Evolutionary conservation across 73 alveolate genomes (phyloP).

Genomic region (Loxodes magnus): DNA sequence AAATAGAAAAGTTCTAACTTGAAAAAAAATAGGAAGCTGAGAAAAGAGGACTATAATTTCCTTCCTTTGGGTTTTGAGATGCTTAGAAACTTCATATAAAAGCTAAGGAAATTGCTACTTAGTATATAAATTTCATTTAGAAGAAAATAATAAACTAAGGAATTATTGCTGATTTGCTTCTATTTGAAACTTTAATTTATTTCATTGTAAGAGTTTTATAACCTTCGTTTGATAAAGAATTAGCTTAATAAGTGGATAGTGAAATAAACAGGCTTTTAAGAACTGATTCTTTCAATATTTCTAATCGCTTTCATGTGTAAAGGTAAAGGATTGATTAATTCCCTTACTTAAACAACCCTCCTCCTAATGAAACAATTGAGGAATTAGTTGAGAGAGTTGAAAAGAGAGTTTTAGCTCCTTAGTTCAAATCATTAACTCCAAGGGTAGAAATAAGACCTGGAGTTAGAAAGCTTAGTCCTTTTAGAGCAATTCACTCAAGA

Average conservation of each 20-base stretch:
- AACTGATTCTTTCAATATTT: constrained; percentile 52
- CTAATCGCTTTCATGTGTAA: constrained; percentile 33
- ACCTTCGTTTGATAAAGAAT: constrained; percentile 44
- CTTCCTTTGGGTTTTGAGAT: too few relatives aligned
- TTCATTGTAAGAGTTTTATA: constrained; percentile 54
- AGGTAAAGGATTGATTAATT: constrained; percentile 26
- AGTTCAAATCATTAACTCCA: too few relatives aligned
- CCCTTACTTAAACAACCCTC: constrained; percentile 34
- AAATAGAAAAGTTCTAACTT: too few relatives aligned
- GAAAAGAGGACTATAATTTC: too few relatives aligned
- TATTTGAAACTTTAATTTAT: constrained; percentile 52
- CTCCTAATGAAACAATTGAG: constrained; percentile 14
- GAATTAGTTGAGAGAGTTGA: constrained; percentile 30
- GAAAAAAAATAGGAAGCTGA: too few relatives aligned
- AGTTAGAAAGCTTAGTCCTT: constrained; percentile 41
- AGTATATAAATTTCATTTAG: too few relatives aligned
- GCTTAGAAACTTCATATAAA: too few relatives aligned
- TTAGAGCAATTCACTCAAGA: constrained; percentile 48
- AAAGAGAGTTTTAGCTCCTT: constrained; percentile 28
- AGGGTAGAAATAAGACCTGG: constrained; percentile 53
- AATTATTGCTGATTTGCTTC: too few relatives aligned
- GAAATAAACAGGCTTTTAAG: constrained; percentile 50
- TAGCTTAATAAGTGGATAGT: constrained; percentile 37
- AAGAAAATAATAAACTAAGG: too few relatives aligned
- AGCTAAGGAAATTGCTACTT: too few relatives aligned